These are phyloP conservation scores for Suillus clintonianus DNA, from an alignment of 768 basidiomycete genomes.

Conservation along the genomic window DNA sequence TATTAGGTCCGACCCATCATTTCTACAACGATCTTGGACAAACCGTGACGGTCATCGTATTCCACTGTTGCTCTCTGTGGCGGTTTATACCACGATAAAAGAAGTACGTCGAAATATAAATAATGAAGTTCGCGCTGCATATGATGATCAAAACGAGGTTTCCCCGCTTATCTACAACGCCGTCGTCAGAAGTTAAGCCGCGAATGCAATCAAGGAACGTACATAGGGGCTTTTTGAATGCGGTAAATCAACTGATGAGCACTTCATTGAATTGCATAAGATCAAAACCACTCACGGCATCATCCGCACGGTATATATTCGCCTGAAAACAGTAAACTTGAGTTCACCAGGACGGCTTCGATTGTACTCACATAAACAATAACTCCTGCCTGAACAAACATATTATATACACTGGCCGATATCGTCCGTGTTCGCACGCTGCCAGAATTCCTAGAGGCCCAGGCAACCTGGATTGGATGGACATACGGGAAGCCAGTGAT, in stretches of 20 bases:
- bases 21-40: constrained; percentile 22
- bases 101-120: constrained; percentile 52
- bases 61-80: constrained; percentile 53
- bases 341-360: not conserved
- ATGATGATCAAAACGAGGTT: constrained; percentile 60
- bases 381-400: constrained; percentile 61
- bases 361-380: constrained; percentile 45
- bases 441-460: constrained; percentile 62
- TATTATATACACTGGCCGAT: constrained; percentile 54
- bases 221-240: constrained; percentile 23
- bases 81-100: constrained; percentile 58
- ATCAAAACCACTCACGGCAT: constrained; percentile 36
- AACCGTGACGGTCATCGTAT: constrained; percentile 49
- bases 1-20: constrained; percentile 24
- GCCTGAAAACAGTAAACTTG: constrained; percentile 33
- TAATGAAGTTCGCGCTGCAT: constrained; percentile 50
- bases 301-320: constrained; percentile 57
- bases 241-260: not conserved
- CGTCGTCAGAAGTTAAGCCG: not conserved
- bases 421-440: constrained; percentile 56
- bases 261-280: not conserved
- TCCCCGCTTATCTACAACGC: constrained; percentile 53
- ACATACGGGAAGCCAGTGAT: constrained; percentile 54
- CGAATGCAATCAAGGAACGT: not conserved
- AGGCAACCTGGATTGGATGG: constrained; percentile 49